Base-by-base conservation (phyloP, 192 early-diverging fungal species). In the Backusella australiensis region DNA sequence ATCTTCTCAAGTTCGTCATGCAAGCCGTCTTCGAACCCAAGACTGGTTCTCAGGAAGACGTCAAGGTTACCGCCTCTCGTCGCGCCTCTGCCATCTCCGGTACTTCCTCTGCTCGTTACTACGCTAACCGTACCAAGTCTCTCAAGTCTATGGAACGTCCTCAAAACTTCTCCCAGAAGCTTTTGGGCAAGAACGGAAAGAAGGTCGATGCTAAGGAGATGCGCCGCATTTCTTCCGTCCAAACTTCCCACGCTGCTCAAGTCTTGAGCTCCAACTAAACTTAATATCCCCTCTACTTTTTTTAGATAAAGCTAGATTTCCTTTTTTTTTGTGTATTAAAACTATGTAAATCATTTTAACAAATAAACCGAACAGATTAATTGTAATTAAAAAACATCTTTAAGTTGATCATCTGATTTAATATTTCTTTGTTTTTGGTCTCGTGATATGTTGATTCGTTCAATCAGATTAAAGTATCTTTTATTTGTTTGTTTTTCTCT, bases 1-100 rank as follows among this genome's bases (percentile, higher is more conserved):
- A 94, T 82, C 85, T 92, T 71, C 85, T 94, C 89, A 94, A 94
- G 86, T 91, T 92, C 78, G 89, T 78, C 76, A 90, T 93, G 83
- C 89, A 86, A 41, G 52, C 65, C 12, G 15, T 87, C 72, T 88
- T 91, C 80, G 85, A 90, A 78, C 90, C 90, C 80, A 85, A 77
- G 76, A 77, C 77, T 67, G 65, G 72, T 34, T 34, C 71, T 44
- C 36, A 36, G 34, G 73, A 81, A 41, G 42, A 56, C 34, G 71
- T 72, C 73, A 67, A 53, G 34, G 73, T 73, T 49, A 71, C 67
- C 70, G 71, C 72, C 29, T 70, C 73, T 29, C 72, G 73, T 21
- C 69, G 69, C 42, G 73, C 69, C 38, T 78, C 75, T 73, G 79
- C 72, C 71, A 75, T 81, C 19, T 81, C 79, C 21, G 78, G 70